Percentiles rank a stretch among this genome's conserved stretches.
Evolutionary conservation across 2,329 filamentous ascomycete species (phyloP).

Genomic region (Fusarium bactridioides): DNA sequence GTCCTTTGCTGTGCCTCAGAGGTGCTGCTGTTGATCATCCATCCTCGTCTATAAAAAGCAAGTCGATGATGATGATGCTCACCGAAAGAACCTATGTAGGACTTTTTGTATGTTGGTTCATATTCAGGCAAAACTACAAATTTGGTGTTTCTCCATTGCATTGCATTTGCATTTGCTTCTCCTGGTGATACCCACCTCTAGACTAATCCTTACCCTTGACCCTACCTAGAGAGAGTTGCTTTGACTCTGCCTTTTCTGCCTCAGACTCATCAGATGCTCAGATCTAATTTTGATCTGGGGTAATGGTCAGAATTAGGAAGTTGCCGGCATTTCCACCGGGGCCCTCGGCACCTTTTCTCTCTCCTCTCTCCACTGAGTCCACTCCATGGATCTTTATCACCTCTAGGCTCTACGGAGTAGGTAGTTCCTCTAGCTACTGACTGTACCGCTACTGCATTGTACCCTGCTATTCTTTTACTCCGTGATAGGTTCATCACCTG

Average conservation of each 20-base stretch:
- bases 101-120: not conserved
- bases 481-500: not conserved
- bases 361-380: not conserved
- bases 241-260: not conserved
- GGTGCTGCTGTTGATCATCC: constrained; percentile 1
- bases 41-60: constrained; percentile 10
- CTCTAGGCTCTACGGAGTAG: not conserved
- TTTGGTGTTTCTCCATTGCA: constrained; percentile 5
- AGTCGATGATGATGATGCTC: not conserved
- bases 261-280: not conserved
- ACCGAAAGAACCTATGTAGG: not conserved
- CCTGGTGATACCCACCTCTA: constrained; percentile 17
- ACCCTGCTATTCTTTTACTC: not conserved
- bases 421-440: not conserved
- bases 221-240: not conserved
- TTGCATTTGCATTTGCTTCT: not conserved
- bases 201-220: not conserved
- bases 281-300: constrained; percentile 12
- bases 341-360: not conserved
- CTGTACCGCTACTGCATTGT: not conserved
- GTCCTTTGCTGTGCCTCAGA: constrained; percentile 16
- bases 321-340: constrained; percentile 14
- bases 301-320: not conserved
- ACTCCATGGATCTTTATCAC: not conserved
- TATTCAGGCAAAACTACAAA: not conserved